Evolutionary conservation across 1,284 basidiomycete species (phyloP).

Genomic region (Filobasidium uniguttulatum): DNA sequence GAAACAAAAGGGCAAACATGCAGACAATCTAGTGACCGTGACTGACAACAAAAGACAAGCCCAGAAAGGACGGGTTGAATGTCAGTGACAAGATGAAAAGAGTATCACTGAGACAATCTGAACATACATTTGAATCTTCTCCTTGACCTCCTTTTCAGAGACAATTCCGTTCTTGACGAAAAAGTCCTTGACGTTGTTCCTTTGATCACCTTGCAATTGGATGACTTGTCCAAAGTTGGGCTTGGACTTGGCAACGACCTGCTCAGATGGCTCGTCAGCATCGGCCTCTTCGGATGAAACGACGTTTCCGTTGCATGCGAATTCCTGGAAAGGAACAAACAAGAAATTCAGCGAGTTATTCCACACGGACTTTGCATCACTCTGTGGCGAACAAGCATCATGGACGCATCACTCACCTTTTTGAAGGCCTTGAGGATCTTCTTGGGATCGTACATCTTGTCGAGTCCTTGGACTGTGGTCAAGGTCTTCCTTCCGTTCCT

Average conservation of each 20-base stretch:
- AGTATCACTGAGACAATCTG: not conserved
- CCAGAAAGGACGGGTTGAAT: not conserved
- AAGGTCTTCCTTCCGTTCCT: conserved; percentile 98
- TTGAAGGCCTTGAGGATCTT: conserved; percentile 99
- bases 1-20: too few relatives aligned
- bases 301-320: conserved; percentile 97
- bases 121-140: conserved; percentile 36
- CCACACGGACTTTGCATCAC: not conserved
- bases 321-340: conserved; percentile 52
- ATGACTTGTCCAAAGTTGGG: conserved; percentile 95
- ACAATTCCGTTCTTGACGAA: conserved; percentile 47
- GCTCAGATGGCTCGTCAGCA: conserved; percentile 22
- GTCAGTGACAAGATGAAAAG: not conserved
- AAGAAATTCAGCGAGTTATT: not conserved
- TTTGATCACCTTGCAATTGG: conserved; percentile 98
- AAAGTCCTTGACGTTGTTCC: conserved; percentile 77
- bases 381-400: conserved; percentile 1
- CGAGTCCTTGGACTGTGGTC: conserved; percentile 93
- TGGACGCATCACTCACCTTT: conserved; percentile 69
- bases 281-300: conserved; percentile 43
- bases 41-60: not conserved
- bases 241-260: conserved; percentile 38
- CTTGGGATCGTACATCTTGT: conserved; percentile 92
- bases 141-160: conserved; percentile 38
- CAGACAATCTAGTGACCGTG: not conserved